Percentiles rank a stretch among this genome's conserved stretches.
Evolutionary conservation across 169 alveolate genomes (phyloP).

Genomic region (Cystoisospora suis): DNA sequence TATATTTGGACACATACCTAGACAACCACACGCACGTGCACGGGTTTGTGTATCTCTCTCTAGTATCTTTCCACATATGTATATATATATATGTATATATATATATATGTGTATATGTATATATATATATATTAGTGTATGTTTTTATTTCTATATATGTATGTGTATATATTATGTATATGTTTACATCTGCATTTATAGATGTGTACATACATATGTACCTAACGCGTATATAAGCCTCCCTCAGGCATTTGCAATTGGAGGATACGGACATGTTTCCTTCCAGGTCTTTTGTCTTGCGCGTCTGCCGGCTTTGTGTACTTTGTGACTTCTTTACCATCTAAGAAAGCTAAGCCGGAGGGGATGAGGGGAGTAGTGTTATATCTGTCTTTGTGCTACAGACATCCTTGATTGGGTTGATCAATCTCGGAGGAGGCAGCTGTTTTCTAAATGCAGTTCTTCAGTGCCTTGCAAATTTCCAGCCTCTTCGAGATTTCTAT

Average conservation of each 20-base stretch:
- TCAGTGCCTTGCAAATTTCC: constrained; percentile 60
- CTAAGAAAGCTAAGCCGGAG: too few species aligned
- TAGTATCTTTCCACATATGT: not conserved
- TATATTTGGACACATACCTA: not conserved
- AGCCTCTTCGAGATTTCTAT: constrained; percentile 64
- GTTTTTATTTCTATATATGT: too few species aligned
- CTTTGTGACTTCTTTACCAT: too few species aligned
- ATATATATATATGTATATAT: too few species aligned
- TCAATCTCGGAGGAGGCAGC: constrained; percentile 66
- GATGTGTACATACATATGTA: not conserved
- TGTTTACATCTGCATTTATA: not conserved
- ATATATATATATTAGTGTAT: not conserved
- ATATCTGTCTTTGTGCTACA: too few species aligned
- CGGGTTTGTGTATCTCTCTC: not conserved
- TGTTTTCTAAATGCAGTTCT: constrained; percentile 65
- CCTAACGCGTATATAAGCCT: not conserved
- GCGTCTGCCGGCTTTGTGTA: not conserved
- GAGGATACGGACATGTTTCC: not conserved
- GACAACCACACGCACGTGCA: not conserved
- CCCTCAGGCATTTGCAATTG: not conserved
- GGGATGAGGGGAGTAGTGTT: too few species aligned
- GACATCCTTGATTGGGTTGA: constrained; percentile 37
- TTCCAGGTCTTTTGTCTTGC: not conserved
- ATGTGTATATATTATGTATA: not conserved
- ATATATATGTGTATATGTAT: not conserved